Base-by-base conservation (phyloP, 805 yeast genomes). In the Pichia membranifaciens region DNA sequence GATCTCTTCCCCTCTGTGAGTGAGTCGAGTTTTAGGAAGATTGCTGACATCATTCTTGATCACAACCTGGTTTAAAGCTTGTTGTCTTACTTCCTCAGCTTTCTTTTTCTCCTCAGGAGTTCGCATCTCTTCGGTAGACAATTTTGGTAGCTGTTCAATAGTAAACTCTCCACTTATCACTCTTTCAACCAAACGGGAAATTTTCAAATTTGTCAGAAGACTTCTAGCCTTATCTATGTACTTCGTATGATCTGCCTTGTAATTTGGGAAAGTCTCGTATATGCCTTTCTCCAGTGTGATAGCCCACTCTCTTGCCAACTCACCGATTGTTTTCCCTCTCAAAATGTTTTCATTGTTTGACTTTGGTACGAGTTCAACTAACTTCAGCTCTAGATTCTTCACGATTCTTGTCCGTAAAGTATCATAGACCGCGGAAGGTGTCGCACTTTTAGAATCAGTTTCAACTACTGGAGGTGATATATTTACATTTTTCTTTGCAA, bases 1-100 rank as follows among this genome's bases (percentile, higher is more conserved):
- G n/a, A 85, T 62, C 58, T 85, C 90, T 51, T 89, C 96, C 22
- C 96, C 96, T 62, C 84, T 86, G 61, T 88, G 96, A 3, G 96
- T 87, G 57, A 88, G 74, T 54, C 87, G 73, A 54, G 87, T 78
- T 39, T 81, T 74, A 15, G 51, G 50, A 16, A 88, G 88, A 29
- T 72, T 78, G 45, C 58, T 59, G 32, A 54, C 41, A 1, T 50
- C 56, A 31, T 51, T 54, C 38, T 81, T 81, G 43, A 89, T 66
- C 13, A 89, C 84, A 16, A 85, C 74, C 47, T 84, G 81, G 25
- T 79, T 72, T 46, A 86, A 78, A 31, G 83, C 76, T 61, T 85
- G 85, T 49, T 77, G 78, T 44, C 84, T 76, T 10, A 86, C 87
- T 42, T 78, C 77, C 52, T 82, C 84, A 16, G 89, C 90, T 48